Percentiles rank a stretch among this genome's conserved stretches.
Conservation (phyloP, 2,329 filamentous ascomycete species). For the Thielaviopsis euricoi region DNA sequence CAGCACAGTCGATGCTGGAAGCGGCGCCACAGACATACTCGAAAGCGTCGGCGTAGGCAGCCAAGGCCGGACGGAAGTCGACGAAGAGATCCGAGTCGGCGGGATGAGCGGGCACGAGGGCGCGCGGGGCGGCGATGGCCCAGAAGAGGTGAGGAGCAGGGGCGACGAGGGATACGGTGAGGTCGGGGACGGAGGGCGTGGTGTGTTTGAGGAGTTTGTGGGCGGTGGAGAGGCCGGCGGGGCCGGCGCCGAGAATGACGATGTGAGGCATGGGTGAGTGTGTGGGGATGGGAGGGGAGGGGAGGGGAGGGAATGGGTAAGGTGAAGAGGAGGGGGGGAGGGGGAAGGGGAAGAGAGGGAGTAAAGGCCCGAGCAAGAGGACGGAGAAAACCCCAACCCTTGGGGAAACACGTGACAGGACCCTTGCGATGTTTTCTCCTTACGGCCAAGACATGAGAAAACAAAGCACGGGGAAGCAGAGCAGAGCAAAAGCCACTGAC, state of each 20-base stretch:
- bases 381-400: too few relatives aligned
- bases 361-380: too few relatives aligned
- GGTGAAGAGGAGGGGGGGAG: neutral
- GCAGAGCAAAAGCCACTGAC: too few relatives aligned
- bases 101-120: slow-evolving; percentile 29
- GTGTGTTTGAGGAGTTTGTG: slow-evolving; percentile 33
- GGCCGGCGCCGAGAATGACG: slow-evolving; percentile 33
- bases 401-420: too few relatives aligned
- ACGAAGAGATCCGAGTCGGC: slow-evolving; percentile 23
- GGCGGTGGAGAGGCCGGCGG: slow-evolving; percentile 29
- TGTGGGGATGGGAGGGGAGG: neutral
- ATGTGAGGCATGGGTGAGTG: slow-evolving; percentile 21
- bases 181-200: slow-evolving; percentile 22
- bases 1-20: slow-evolving; percentile 23
- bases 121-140: slow-evolving; percentile 30
- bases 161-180: slow-evolving; percentile 29
- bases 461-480: too few relatives aligned
- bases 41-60: slow-evolving; percentile 30
- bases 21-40: slow-evolving; percentile 36
- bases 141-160: slow-evolving; percentile 34
- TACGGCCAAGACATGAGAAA: too few relatives aligned
- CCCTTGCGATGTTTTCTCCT: too few relatives aligned
- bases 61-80: slow-evolving; percentile 27
- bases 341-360: neutral
- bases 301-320: too few relatives aligned